Percentiles rank a stretch among this genome's conserved stretches.
These are phyloP conservation scores for Amphicarpaea edgeworthii DNA, from an alignment of 306 rosid genomes.

Conservation along the genomic window DNA sequence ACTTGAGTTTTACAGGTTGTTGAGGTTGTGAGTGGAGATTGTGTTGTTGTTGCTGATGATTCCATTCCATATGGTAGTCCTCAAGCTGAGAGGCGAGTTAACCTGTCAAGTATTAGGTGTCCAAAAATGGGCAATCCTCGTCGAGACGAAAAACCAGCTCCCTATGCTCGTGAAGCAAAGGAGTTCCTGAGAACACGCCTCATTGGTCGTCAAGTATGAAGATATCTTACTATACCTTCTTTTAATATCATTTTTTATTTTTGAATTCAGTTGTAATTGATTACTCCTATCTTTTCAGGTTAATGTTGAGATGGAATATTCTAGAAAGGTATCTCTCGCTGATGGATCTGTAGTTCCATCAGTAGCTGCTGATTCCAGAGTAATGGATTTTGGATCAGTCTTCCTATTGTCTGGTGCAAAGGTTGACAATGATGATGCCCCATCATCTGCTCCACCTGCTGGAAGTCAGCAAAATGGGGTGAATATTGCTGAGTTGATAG, in stretches of 20 bases:
- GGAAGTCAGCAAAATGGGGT: conserved; percentile 69
- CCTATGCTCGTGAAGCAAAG: conserved; percentile 99
- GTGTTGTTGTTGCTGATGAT: conserved; percentile 94
- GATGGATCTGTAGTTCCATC: conserved; percentile 68
- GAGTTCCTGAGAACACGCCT: conserved; percentile 94
- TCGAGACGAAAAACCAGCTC: conserved; percentile 95
- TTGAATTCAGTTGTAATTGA: conserved; percentile 29
- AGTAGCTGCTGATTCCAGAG: conserved; percentile 76
- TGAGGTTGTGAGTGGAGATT: conserved; percentile 99
- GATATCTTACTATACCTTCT: conserved; percentile 31
- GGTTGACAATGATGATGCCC: conserved; percentile 74
- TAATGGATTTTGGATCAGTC: conserved; percentile 98
- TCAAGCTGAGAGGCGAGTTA: conserved; percentile 92
- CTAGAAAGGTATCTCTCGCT: conserved; percentile 71
- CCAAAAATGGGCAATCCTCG: conserved; percentile 99
- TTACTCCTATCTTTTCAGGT: conserved; percentile 62
- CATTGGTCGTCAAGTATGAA: conserved; percentile 85
- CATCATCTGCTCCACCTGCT: conserved; percentile 58
- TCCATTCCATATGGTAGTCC: conserved; percentile 90
- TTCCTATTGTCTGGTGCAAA: conserved; percentile 66
- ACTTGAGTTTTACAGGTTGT: conserved; percentile 71
- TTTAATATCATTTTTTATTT: conserved; percentile 27
- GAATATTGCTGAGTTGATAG: conserved; percentile 78
- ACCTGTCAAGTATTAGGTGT: conserved; percentile 97
- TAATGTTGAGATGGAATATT: conserved; percentile 95